Evolutionary conservation across 2,329 filamentous ascomycete genomes (phyloP), one percentile per base, ranked within the genome.

Genomic region (Hypoxylon sp.): DNA sequence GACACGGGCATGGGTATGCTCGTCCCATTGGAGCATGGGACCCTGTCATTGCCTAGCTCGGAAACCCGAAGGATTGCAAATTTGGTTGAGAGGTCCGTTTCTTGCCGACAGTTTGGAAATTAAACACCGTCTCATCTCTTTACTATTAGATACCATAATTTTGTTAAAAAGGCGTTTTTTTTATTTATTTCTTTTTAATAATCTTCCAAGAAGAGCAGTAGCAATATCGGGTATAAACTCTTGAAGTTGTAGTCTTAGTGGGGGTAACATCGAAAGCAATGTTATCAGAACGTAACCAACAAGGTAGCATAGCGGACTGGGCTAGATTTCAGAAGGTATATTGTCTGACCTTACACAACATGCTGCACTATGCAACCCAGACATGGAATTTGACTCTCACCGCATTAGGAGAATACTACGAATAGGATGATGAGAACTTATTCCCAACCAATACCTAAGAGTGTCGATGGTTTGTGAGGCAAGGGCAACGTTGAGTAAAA

Each of bases 271-370:
- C 29, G 52, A 63, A 42, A 44, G 46, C n/a, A 13, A 55, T 48
- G 22, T 42, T 60, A 63, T 57, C 50, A 13, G 19, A 54, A 52
- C 48, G 59, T 31, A 53, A 59, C 67, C 59, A 47, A 48, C 31
- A 55, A 22, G 46, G 63, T 61, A 53, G 29, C 53, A 66, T 33
- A 44, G 35, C 61, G n/a, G n/a, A n/a, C 57, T 55, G 58, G 59
- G 59, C 67, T 61, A 70, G 59, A 67, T 67, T 39, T 61, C n/a
- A 54, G 31, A 55, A 57, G 42, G 35, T 47, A 24, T 52, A 19
- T 47, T 24, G 55, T 44, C 37, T 66, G 44, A 66, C 59, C 14
- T 69, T 48, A 42, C 67, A 67, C 67, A 46, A 33, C 67, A 67
- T 67, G 13, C 44, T 59, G 47, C 51, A 54, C n/a, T 29, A 70